Evolutionary conservation across 768 basidiomycete species (phyloP), one percentile per base, ranked within the genome.

Genomic region (Sporobolomyces pararoseus): DNA sequence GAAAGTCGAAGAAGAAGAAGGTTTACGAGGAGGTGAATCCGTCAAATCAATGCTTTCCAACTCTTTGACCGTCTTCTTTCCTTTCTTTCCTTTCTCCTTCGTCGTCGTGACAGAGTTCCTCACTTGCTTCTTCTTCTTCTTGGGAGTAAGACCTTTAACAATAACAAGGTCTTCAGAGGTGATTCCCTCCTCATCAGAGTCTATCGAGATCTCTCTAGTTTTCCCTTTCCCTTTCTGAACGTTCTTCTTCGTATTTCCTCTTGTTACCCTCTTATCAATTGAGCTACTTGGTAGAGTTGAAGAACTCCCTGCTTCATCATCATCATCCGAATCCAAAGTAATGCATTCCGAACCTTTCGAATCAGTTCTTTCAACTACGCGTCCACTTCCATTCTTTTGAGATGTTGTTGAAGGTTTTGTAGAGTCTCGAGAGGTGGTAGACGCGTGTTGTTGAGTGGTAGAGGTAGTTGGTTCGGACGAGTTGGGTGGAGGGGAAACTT

Each of bases 41-140:
- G 65, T 62, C 19, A 68, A 59, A 60, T 68, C 66, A 29, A 68
- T 51, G 25, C 32, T 31, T 14, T 34, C 47, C 25, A 16, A 27
- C 25, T 13, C 7, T n/a, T 65, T 52, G 27, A 29, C 2, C 47
- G 4, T 13, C 49, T 23, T 23, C 50, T 63, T 63, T 9, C 25
- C 47, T 32, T 52, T 57, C 63, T 62, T 67, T 47, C 54, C 60
- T 27, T 54, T 57, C 17, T 21, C 32, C 64, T 34, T 35, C 25
- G 31, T 47, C 42, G 44, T 9, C 3, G 1, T 7, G 10, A 29
- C 34, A 32, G 23, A n/a, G 32, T 61, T 53, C 27, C 27, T 42
- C 31, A n/a, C 29, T 29, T 27, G 12, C 46, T 47, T 47, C 59
- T 51, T 34, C 13, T 13, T n/a, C 55, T 58, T 44, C 58, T 37